These are phyloP conservation scores for Suhomyces maxii DNA, from an alignment of 1,139 yeast genomes.

Conservation along the genomic window DNA sequence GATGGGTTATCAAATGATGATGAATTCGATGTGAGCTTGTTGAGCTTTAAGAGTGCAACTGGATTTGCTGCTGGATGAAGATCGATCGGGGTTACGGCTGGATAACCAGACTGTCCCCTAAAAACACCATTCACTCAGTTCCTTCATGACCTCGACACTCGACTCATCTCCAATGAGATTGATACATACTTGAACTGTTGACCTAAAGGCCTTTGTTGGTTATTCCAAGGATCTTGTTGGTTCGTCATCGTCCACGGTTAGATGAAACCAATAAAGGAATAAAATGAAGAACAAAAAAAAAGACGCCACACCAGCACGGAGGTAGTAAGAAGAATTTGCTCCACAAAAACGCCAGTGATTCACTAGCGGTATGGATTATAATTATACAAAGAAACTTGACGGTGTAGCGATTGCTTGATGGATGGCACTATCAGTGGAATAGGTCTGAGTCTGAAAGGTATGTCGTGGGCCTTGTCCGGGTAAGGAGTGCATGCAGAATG, in stretches of 20 bases:
- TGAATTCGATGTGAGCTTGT: too few species aligned
- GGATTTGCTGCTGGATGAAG: too few species aligned
- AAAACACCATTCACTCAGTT: not conserved
- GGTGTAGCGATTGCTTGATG: not conserved
- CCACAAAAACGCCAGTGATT: not conserved
- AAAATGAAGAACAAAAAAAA: not conserved
- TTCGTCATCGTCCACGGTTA: slow-evolving; percentile 31
- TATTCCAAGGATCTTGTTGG: slow-evolving; percentile 48
- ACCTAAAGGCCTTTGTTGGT: slow-evolving; percentile 46
- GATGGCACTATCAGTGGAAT: not conserved
- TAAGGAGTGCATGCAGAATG: not conserved
- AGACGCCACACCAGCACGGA: not conserved
- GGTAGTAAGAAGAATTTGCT: not conserved
- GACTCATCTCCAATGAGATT: too few species aligned
- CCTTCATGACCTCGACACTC: not conserved
- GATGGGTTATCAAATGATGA: too few species aligned
- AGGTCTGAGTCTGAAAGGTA: not conserved
- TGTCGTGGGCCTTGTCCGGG: not conserved
- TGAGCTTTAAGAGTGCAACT: too few species aligned
- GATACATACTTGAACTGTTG: slow-evolving; percentile 49
- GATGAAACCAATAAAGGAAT: too few species aligned
- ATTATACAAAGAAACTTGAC: not conserved
- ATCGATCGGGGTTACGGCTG: too few species aligned
- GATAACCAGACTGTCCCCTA: too few species aligned
- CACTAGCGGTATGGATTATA: not conserved